These are phyloP conservation scores for Pinus taeda DNA, from an alignment of 75 land plant species.

Conservation along the genomic window DNA sequence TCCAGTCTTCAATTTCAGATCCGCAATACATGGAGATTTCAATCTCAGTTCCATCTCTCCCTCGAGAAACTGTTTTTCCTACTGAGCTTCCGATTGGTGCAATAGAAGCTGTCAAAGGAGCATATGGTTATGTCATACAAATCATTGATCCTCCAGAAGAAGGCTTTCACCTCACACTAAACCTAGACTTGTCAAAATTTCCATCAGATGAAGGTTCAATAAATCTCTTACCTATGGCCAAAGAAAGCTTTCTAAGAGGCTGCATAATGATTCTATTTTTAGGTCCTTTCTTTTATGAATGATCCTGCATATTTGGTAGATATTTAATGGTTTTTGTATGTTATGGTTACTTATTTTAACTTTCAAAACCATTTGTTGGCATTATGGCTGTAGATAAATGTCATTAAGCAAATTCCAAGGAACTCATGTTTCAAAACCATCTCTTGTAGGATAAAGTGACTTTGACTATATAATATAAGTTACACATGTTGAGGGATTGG, in stretches of 20 bases:
- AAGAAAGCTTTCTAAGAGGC: not conserved
- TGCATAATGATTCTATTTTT: too few relatives aligned
- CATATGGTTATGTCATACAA: slow-evolving; percentile 67
- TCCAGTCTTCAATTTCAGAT: slow-evolving; percentile 69
- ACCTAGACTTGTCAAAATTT: slow-evolving; percentile 76
- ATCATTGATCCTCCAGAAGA: slow-evolving; percentile 87
- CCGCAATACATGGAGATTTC: slow-evolving; percentile 69
- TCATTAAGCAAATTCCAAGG: too few relatives aligned
- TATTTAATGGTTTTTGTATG: too few relatives aligned
- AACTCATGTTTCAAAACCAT: too few relatives aligned
- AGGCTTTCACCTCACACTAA: slow-evolving; percentile 85
- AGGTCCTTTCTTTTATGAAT: too few relatives aligned
- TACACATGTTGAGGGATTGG: too few relatives aligned
- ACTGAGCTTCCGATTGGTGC: slow-evolving; percentile 91
- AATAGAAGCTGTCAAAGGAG: slow-evolving; percentile 85
- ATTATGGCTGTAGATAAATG: too few relatives aligned
- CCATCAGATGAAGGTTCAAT: slow-evolving; percentile 78
- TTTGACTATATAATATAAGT: too few relatives aligned
- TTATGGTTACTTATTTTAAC: too few relatives aligned
- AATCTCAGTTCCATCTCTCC: slow-evolving; percentile 69
- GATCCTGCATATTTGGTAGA: too few relatives aligned
- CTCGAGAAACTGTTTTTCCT: slow-evolving; percentile 53
- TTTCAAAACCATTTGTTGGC: too few relatives aligned
- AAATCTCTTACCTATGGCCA: slow-evolving; percentile 20
- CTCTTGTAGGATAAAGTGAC: too few relatives aligned